phyloP scores from a whole-genome alignment of 306 rosid genomes.

The Luffa aegyptiaca region DNA sequence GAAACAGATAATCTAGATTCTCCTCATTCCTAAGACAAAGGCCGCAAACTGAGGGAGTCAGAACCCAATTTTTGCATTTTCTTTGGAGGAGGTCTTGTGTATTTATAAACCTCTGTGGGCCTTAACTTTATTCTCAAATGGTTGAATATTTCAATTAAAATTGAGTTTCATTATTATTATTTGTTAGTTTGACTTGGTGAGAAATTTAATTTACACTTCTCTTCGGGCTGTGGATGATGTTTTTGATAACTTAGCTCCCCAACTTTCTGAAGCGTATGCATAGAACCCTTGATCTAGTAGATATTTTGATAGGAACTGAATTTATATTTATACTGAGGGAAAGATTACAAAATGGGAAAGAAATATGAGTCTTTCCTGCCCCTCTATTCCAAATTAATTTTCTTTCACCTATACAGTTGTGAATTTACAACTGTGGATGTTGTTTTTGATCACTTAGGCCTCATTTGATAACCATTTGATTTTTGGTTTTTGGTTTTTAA shows the following conservation, averaged over 20 bases:
- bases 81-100: too few species aligned
- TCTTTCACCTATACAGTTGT: background rate
- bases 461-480: too few species aligned
- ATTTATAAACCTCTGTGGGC: too few species aligned
- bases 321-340: background rate
- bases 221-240: background rate
- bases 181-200: background rate
- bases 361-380: background rate
- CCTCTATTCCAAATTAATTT: background rate
- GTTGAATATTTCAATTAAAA: background rate
- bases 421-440: background rate
- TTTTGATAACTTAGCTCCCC: background rate
- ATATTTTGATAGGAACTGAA: too few species aligned
- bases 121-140: background rate
- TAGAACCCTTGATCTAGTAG: background rate
- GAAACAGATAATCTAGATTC: too few species aligned
- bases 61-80: too few species aligned
- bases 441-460: background rate
- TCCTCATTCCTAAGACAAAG: too few species aligned
- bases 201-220: background rate
- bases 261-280: background rate
- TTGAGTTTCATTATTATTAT: background rate
- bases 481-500: too few species aligned
- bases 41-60: too few species aligned
- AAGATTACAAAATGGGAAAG: background rate